These are phyloP conservation scores for Brassica carinata DNA, from an alignment of 345 rosid genomes.

Conservation along the genomic window DNA sequence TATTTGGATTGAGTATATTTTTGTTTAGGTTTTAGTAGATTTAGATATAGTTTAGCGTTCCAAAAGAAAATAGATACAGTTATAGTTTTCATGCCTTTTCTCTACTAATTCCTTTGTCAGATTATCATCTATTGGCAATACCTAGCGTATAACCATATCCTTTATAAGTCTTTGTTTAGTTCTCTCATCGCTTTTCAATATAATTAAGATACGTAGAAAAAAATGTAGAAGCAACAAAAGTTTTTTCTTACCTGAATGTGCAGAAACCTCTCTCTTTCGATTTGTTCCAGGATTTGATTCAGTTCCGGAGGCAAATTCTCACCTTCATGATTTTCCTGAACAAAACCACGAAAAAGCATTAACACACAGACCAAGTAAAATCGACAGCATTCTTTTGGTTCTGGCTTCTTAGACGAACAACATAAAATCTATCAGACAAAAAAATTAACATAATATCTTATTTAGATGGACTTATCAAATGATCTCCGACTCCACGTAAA, in stretches of 20 bases:
- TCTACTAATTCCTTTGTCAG: background rate
- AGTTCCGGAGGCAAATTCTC: slow-evolving; percentile 53
- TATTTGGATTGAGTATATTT: background rate
- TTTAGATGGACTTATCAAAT: background rate
- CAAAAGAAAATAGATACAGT: too few relatives aligned
- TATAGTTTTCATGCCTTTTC: too few relatives aligned
- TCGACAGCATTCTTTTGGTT: background rate
- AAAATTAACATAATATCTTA: background rate
- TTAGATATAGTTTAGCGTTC: background rate
- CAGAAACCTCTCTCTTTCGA: slow-evolving; percentile 59
- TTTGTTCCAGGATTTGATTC: slow-evolving; percentile 60
- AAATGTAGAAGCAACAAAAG: slow-evolving; percentile 6
- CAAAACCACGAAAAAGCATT: background rate
- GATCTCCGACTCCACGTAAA: background rate
- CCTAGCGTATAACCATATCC: background rate
- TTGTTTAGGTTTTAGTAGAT: background rate
- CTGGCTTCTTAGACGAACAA: background rate
- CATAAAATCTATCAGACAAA: background rate
- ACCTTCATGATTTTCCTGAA: slow-evolving; percentile 49
- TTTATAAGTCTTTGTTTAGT: background rate
- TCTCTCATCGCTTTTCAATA: background rate
- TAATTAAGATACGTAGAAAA: background rate
- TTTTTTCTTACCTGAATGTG: slow-evolving; percentile 41
- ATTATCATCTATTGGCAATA: background rate
- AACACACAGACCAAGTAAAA: background rate